Conservation (phyloP, 169 alveolate species). For the Cryptosporidium tyzzeri region DNA sequence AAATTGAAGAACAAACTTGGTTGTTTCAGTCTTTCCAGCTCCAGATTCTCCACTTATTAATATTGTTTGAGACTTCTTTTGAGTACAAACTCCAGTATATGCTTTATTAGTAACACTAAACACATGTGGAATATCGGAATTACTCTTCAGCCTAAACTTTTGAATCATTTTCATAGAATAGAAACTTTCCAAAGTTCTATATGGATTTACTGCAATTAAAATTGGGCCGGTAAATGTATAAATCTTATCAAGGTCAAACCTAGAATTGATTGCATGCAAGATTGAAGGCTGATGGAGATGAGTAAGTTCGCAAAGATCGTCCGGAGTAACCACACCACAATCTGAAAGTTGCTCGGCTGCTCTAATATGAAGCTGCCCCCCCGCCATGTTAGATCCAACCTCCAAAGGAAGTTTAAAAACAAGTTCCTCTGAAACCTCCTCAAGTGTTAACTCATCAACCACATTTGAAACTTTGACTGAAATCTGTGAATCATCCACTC, state of each 20-base stretch:
- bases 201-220: slow-evolving; percentile 97
- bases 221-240: slow-evolving; percentile 98
- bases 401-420: slow-evolving; percentile 23
- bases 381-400: not conserved
- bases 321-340: slow-evolving; percentile 82
- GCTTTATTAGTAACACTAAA: slow-evolving; percentile 94
- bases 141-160: slow-evolving; percentile 33
- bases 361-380: slow-evolving; percentile 17
- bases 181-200: slow-evolving; percentile 82
- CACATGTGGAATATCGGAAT: slow-evolving; percentile 90
- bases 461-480: slow-evolving; percentile 25
- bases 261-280: slow-evolving; percentile 90
- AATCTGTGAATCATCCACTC: slow-evolving; percentile 18
- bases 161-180: slow-evolving; percentile 78
- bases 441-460: slow-evolving; percentile 58
- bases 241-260: slow-evolving; percentile 91
- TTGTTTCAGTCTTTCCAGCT: slow-evolving; percentile 99
- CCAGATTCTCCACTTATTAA: slow-evolving; percentile 99
- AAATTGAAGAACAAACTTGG: slow-evolving; percentile 95
- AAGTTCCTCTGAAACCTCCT: slow-evolving; percentile 56
- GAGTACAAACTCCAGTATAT: slow-evolving; percentile 88
- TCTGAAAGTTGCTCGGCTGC: slow-evolving; percentile 65
- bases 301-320: slow-evolving; percentile 89
- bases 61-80: slow-evolving; percentile 92
- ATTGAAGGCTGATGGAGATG: slow-evolving; percentile 93